Evolutionary conservation across 306 rosid species (phyloP), one percentile per base, ranked within the genome.

Genomic region (Cicer yamashitae): DNA sequence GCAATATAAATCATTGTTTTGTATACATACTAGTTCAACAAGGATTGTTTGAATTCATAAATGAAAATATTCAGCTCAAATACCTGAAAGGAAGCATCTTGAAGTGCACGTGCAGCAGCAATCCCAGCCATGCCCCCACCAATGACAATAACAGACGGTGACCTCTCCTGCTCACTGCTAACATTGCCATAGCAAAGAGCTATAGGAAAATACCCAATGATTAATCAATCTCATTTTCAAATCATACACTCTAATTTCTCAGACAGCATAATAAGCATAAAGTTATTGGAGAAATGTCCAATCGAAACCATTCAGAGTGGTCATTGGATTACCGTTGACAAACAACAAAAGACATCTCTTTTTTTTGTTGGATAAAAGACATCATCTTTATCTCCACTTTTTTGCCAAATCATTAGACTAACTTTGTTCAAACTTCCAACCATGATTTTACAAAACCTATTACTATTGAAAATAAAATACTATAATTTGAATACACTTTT

Each of bases 71-170:
- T 20, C 8, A 70, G 63, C 46, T n/a, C 11, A 8, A 66, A 58
- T 79, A 96, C 99, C 96, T 88, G 96, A 84, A 96, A 79, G 12
- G 97, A 90, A 7, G 99, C 96, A 82, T 90, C 97, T 14, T 83
- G 96, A 70, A 96, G 99, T 61, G 98, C 91, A 64, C 92, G 98
- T 39, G 99, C 98, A 66, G 99, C 99, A 60, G 99, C 85, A 74
- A 92, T 70, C n/a, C 99, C 99, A 22, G 96, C 97, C 83, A 96
- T 92, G 51, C 99, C 98, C 47, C 89, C 96, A 38, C 99, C 98
- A 2, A 96, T 83, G 66, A 96, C 96, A 79, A 96, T 90, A 53
- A 92, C 99, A 48, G 99, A 96, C 22, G 99, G 99, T 37, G 94
- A 84, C 72, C 96, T 85, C 72, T 75, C 82, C 81, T 81, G 87